Evolutionary conservation across 805 yeast genomes (phyloP), one percentile per base, ranked within the genome.

Genomic region (Cephaloascus albidus): DNA sequence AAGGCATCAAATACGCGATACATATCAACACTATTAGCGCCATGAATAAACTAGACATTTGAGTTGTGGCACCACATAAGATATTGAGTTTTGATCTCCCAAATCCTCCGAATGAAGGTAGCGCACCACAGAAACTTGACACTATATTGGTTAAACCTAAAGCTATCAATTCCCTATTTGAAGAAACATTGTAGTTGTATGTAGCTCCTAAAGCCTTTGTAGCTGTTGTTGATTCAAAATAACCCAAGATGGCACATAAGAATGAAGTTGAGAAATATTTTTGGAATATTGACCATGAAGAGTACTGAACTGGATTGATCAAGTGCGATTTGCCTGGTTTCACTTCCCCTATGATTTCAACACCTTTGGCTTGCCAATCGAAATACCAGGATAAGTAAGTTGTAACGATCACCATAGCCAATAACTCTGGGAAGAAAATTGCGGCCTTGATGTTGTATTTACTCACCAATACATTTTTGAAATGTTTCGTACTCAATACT

Each of bases 51-150:
- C 95, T 95, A n/a, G 93, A 74, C 54, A 81, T 65, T 10, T 89
- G 89, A 0, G 96, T 85, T 46, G 76, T 76, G 0, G 94, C 97
- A 4, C 96, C 96, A 12, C 88, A 78, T 38, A 87, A 64, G 1
- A 89, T 83, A 61, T 90, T 90, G 42, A 90, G 80, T 51, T 85
- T 88, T 15, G 95, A 83, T 51, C 97, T 72, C 2, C 96, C 97
- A 53, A 89, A 90, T 0, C 97, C 97, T 8, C 97, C 98, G 68
- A 89, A 89, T 0, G 95, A 77, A 0, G 98, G 97, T 14, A 90
- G 63, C 0, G 88, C 83, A 2, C 76, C 76, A 34, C 85, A 83
- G 40, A 77, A 55, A 3, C 86, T 72, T 1, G 80, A 79, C 1
- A 72, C 60, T 2, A 87, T 43, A 48, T 89, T 90, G 40, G 83